Evolutionary conservation across 2,329 filamentous ascomycete genomes (phyloP).

Genomic region (Trichoderma semiorbis): DNA sequence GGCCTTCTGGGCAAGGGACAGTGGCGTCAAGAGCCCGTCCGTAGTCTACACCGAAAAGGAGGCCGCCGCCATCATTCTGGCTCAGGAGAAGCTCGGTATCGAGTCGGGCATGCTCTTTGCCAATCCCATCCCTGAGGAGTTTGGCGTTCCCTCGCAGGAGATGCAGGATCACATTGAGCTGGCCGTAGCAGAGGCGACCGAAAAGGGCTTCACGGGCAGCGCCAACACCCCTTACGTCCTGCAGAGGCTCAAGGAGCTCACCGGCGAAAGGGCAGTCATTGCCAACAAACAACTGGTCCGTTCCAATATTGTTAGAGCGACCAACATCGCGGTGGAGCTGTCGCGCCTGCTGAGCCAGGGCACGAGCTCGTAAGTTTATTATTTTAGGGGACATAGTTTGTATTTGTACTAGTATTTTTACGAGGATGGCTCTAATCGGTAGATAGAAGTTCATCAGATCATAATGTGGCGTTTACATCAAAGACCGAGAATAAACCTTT

Average conservation of each 20-base stretch:
- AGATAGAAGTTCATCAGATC: slow-evolving; percentile 31
- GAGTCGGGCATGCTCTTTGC: slow-evolving; percentile 82
- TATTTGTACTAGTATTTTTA: slow-evolving; percentile 10
- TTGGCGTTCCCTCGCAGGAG: slow-evolving; percentile 65
- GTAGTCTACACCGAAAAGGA: slow-evolving; percentile 72
- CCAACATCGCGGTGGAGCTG: slow-evolving; percentile 53
- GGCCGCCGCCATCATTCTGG: slow-evolving; percentile 83
- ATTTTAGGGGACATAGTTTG: slow-evolving; percentile 19
- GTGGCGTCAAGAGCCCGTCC: slow-evolving; percentile 73
- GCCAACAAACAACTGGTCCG: slow-evolving; percentile 67
- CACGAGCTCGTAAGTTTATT: slow-evolving; percentile 36
- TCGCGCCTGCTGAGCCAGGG: slow-evolving; percentile 39
- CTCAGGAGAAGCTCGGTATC: slow-evolving; percentile 69
- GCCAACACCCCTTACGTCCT: slow-evolving; percentile 84
- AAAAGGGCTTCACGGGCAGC: slow-evolving; percentile 66
- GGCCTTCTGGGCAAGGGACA: slow-evolving; percentile 88
- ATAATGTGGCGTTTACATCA: slow-evolving; percentile 19
- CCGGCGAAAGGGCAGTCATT: slow-evolving; percentile 63
- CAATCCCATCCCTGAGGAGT: slow-evolving; percentile 74
- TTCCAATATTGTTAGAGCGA: slow-evolving; percentile 52
- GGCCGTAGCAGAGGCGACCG: slow-evolving; percentile 62
- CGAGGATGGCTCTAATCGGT: slow-evolving; percentile 35
- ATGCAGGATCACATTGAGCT: slow-evolving; percentile 68
- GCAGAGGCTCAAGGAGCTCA: slow-evolving; percentile 73
- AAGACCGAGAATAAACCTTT: slow-evolving; percentile 18